These are phyloP conservation scores for Trichoderma asperellum DNA, from an alignment of 2,329 filamentous ascomycete species.

Conservation along the genomic window DNA sequence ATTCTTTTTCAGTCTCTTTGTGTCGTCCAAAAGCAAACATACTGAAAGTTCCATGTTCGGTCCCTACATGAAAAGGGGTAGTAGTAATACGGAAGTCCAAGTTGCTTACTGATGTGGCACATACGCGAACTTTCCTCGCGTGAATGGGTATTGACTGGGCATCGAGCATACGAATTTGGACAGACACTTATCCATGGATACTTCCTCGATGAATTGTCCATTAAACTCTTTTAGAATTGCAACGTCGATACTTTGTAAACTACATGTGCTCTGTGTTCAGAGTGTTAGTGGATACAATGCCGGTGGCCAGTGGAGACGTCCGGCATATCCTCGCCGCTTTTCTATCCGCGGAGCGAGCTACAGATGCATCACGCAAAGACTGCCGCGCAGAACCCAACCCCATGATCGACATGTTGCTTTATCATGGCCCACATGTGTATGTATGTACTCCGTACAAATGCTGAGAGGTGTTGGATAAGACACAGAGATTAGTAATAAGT, in stretches of 20 bases:
- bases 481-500: neutral
- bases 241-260: neutral
- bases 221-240: neutral
- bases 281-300: neutral
- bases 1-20: neutral
- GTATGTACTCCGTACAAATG: neutral
- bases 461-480: neutral
- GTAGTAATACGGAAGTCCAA: neutral
- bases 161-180: neutral
- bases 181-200: neutral
- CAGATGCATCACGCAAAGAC: neutral
- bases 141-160: neutral
- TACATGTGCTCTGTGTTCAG: neutral
- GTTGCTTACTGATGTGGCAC: neutral
- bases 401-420: neutral
- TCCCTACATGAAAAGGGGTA: neutral
- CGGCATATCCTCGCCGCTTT: neutral
- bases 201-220: neutral
- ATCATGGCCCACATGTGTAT: neutral
- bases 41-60: neutral
- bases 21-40: neutral
- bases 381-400: neutral
- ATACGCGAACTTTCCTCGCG: neutral
- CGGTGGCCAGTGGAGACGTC: neutral
- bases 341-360: slow-evolving; percentile 3